Evolutionary conservation across 2,329 filamentous ascomycete genomes (phyloP), one percentile per base, ranked within the genome.

Genomic region (Neofusicoccum ribis): DNA sequence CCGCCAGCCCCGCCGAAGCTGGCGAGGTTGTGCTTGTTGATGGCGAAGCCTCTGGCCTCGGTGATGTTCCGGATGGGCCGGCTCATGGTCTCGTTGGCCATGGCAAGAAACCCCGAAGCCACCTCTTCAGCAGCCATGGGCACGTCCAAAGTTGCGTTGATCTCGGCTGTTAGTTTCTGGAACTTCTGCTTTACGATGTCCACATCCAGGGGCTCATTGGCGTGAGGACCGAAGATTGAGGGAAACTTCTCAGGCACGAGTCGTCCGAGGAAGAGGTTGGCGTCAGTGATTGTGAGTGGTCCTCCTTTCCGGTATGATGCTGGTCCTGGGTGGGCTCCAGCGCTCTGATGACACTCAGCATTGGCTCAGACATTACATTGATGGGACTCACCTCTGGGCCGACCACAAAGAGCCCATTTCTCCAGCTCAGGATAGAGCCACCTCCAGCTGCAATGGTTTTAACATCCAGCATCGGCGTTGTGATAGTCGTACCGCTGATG

Each of bases 391-490:
- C 61, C 43, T 96, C 92, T 0, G 93, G 93, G 0, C 93, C 93
- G 3, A 97, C 93, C 0, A 93, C 90, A 69, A 97, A 96, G 0
- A 97, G 82, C 0, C 93, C 93, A 69, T 97, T 97, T 68, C 87
- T 88, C 85, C 92, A 97, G 78, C 95, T 95, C 3, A 97, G 83
- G 37, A 89, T 84, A 0, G 91, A 94, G 5, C 92, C 92, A 68
- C 93, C 93, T 2, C 44, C 81, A 17, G 81, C 81, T 7, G 81
- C 81, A 1, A 76, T 72, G 11, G 74, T 77, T 5, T 71, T 67
- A 8, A 77, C 73, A 27, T 76, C 70, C 3, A 78, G 70, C 66
- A 74, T 72, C 2, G 75, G 73, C 0, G 69, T 69, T 12, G 73
- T 70, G 9, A 77, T 72, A 2, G 68, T 71, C 2, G 72, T 67